Conservation (phyloP, 495 filamentous ascomycete species). For the Daldinia concentrica region DNA sequence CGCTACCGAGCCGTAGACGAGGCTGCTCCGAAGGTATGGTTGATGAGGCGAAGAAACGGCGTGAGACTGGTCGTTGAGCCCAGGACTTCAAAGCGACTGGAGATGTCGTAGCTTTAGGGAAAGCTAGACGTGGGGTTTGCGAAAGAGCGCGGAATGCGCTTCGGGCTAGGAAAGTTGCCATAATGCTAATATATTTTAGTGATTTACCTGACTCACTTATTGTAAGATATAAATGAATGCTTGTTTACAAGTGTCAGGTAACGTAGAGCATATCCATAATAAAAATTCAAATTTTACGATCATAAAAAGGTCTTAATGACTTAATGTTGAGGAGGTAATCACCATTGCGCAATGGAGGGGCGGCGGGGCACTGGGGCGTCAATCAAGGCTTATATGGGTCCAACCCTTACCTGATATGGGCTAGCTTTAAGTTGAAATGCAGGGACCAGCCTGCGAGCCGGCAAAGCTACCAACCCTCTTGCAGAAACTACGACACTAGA, state of each 20-base stretch:
- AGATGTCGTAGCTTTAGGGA: slow-evolving; percentile 18
- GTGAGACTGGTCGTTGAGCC: background rate
- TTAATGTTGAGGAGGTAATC: background rate
- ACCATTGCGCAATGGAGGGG: background rate
- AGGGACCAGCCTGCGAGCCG: slow-evolving; percentile 25
- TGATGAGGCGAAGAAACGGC: slow-evolving; percentile 19
- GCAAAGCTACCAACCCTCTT: background rate
- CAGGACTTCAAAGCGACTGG: background rate
- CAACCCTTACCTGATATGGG: background rate
- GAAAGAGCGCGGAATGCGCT: slow-evolving; percentile 19
- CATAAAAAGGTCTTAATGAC: background rate
- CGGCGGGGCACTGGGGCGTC: background rate
- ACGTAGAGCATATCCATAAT: background rate
- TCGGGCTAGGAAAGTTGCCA: slow-evolving; percentile 19
- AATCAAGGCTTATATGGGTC: background rate
- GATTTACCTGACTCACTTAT: background rate
- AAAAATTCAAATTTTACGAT: background rate
- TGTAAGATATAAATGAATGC: background rate
- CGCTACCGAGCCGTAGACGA: slow-evolving; percentile 84
- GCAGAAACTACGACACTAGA: background rate
- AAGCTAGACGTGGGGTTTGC: slow-evolving; percentile 24
- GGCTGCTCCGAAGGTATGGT: slow-evolving; percentile 17
- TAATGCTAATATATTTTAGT: background rate
- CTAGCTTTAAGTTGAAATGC: slow-evolving; percentile 7
- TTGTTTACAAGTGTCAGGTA: background rate